Base-by-base conservation (phyloP, 805 yeast species). In the Yarrowia sp. region DNA sequence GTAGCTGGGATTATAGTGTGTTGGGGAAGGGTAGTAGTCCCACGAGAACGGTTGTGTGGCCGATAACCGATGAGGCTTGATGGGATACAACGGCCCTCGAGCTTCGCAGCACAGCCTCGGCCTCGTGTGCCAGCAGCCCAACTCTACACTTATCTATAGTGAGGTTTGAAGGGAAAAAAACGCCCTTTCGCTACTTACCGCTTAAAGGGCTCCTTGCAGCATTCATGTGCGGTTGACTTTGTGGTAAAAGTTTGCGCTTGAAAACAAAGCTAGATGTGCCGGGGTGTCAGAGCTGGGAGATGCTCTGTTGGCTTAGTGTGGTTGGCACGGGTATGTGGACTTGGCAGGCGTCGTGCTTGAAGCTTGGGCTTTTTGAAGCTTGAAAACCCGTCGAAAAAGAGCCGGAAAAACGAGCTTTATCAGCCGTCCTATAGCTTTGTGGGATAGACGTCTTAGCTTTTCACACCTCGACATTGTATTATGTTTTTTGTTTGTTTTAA, bases 241-340 rank as follows among this genome's bases (percentile, higher is more conserved):
- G 55, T 18, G 55, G 39, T 17, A 50, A 50, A 50, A 50, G 57
- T 50, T 50, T 50, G 57, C 57, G 42, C 57, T 50, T 50, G 57
- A 50, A 50, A 50, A 50, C 42, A 36, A 22, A 36, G 42, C 55
- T 33, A 48, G 22, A 15, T 32, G 51, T 15, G 14, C 17, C 15
- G 42, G 38, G 38, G 38, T 35, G 38, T 35, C 13, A 35, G 38
- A 35, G 38, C 38, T 22, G 28, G 28, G 38, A 35, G 13, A 10
- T 35, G 10, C 13, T 35, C 13, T 10, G 8, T 11, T 35, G 38
- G 13, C 38, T 35, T 35, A 35, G 38, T 35, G 38, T 35, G 10
- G 28, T 22, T 22, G 28, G 28, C 28, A 22, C 28, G 28, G 28
- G 28, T 22, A 22, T 22, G 28, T 22, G 28, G 28, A 22, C 28